Base-by-base conservation (phyloP, 345 rosid genomes). In the Gossypium raimondii region DNA sequence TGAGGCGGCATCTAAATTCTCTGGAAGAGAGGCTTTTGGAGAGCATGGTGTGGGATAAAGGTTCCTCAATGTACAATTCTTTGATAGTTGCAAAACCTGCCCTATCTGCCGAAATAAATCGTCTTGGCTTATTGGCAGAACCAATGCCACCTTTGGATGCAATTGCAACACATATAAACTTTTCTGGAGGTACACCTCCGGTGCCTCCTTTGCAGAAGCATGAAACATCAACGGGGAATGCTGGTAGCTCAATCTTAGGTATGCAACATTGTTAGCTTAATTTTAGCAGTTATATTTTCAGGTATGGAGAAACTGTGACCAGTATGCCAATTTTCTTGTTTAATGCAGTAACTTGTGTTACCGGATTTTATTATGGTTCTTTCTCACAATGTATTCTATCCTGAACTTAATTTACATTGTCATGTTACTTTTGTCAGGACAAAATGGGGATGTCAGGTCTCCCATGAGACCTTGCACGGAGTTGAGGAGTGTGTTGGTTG, bases 11-110 rank as follows among this genome's bases (percentile, higher is more conserved):
- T 86, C 82, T 95, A 73, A 95, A 93, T 83, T 93, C 98, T 14
- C 75, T 95, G 82, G 99, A 95, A 85, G 97, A 95, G 87, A 85
- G 93, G 50, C 94, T 95, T 79, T 81, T 95, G 80, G 98, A 95
- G 87, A 93, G 95, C 82, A 90, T 95, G 99, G 99, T 93, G 20
- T 95, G 98, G 99, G 97, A 91, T 77, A 95, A 87, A 80, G 97
- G 97, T 67, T 95, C 97, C 47, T 93, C 99, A 52, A 88, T 93
- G 97, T 95, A 91, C 87, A 95, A 95, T 77, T 93, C 98, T 52
- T 84, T 95, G 87, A 82, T 86, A 38, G 93, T 93, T 78, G 99
- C 99, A 67, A 89, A 88, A 77, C 89, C 98, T 41, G 62, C 83
- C 11, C 87, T 89, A 51, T 83, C 92, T 20, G 72, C 79, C 16